Conservation (phyloP, 164 flowering plant species). For the Kalanchoe fedtschenkoi region DNA sequence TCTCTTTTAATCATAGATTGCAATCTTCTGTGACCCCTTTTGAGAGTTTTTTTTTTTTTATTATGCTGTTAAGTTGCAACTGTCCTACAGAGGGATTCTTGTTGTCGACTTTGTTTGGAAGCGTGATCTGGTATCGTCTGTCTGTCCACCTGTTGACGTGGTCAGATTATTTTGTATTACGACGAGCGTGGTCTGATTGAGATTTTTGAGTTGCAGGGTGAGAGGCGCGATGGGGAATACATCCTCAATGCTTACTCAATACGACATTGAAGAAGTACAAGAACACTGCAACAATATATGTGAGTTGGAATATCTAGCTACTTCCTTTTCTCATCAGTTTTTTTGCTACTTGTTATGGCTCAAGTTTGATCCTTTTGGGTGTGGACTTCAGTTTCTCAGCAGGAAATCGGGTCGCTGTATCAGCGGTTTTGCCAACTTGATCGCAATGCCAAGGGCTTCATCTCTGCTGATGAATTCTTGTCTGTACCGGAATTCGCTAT, state of each 20-base stretch:
- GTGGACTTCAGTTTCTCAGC: conserved; percentile 55
- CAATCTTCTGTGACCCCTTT: too few relatives aligned
- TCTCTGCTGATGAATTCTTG: conserved; percentile 85
- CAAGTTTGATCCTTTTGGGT: conserved; percentile 6
- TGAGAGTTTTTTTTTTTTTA: too few relatives aligned
- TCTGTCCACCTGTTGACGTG: too few relatives aligned
- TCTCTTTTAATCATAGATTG: too few relatives aligned
- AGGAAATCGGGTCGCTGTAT: conserved; percentile 78
- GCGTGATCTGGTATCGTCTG: too few relatives aligned
- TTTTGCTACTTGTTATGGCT: neutral
- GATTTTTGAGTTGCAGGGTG: neutral
- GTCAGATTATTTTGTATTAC: neutral
- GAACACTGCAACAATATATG: conserved; percentile 65
- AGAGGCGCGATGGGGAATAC: conserved; percentile 55
- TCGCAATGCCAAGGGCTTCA: conserved; percentile 73
- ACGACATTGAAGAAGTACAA: conserved; percentile 95
- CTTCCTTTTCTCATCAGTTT: neutral
- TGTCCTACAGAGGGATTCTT: too few relatives aligned
- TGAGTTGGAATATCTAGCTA: conserved; percentile 17
- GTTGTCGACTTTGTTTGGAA: too few relatives aligned
- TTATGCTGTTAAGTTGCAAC: too few relatives aligned
- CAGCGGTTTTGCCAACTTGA: conserved; percentile 92
- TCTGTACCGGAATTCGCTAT: conserved; percentile 90
- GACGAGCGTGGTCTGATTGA: neutral
- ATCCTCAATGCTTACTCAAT: conserved; percentile 82